These are phyloP conservation scores for Actinomucor elegans DNA, from an alignment of 371 early-diverging fungal genomes.

Conservation along the genomic window DNA sequence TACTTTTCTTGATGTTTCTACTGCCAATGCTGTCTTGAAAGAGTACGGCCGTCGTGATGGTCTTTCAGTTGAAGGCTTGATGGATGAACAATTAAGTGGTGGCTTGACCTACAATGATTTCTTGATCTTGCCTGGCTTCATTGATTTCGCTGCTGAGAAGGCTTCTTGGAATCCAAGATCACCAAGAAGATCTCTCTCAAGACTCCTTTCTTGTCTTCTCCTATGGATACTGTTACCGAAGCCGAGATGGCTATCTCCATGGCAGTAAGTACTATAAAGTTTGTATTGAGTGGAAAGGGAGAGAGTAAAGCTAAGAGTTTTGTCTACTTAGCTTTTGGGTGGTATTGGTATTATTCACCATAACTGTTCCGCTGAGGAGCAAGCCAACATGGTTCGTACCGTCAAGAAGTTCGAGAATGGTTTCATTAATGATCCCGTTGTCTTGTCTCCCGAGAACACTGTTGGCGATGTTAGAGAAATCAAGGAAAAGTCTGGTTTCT, in stretches of 20 bases:
- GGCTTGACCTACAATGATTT: constrained; percentile 98
- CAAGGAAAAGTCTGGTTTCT: constrained; percentile 89
- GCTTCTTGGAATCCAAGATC: constrained; percentile 81
- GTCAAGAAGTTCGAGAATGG: constrained; percentile 99
- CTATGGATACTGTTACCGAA: constrained; percentile 99
- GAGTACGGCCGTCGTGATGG: constrained; percentile 67
- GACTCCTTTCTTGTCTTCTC: constrained; percentile 91
- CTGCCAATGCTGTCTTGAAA: constrained; percentile 20
- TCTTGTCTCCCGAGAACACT: constrained; percentile 80
- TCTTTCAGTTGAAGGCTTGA: constrained; percentile 70
- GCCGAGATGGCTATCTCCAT: constrained; percentile 96
- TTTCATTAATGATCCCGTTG: constrained; percentile 93
- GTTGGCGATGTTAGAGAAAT: constrained; percentile 86
- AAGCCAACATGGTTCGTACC: constrained; percentile 95
- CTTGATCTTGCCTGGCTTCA: constrained; percentile 93
- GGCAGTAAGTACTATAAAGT: constrained; percentile 67
- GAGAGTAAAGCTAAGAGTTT: not conserved
- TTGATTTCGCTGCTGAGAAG: constrained; percentile 86
- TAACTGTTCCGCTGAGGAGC: constrained; percentile 94
- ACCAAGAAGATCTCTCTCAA: constrained; percentile 85
- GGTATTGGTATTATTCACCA: constrained; percentile 97
- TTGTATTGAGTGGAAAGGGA: not conserved
- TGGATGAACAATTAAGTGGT: constrained; percentile 72
- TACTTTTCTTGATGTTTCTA: constrained; percentile 20
- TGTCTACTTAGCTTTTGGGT: constrained; percentile 67